A percentile compares a stretch with the other conserved stretches of the same genome.
Conservation (phyloP, 2,329 filamentous ascomycete species). For the Gliomastix tumulicola region DNA sequence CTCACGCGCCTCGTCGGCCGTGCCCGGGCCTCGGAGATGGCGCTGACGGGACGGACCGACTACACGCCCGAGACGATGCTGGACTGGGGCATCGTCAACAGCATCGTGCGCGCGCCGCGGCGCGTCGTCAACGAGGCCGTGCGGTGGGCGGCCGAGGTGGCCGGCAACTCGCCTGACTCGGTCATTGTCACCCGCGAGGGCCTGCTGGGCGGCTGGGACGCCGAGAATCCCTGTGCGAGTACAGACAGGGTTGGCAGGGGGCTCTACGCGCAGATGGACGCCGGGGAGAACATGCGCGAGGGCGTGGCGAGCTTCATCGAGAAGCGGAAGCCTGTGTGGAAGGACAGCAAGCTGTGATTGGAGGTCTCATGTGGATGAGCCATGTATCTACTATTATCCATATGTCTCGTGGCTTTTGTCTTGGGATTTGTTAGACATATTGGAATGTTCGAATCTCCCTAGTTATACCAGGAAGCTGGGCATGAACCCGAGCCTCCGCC, state of each 20-base stretch:
- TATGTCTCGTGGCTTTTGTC: background rate
- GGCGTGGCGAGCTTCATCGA: slow-evolving; percentile 71
- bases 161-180: slow-evolving; percentile 64
- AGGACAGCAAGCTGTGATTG: slow-evolving; percentile 52
- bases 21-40: slow-evolving; percentile 66
- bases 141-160: slow-evolving; percentile 52
- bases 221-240: slow-evolving; percentile 54
- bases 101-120: slow-evolving; percentile 39
- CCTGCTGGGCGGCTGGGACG: slow-evolving; percentile 66
- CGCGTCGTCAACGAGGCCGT: slow-evolving; percentile 52
- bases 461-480: no score
- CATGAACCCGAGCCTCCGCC: no score
- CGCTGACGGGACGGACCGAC: slow-evolving; percentile 53
- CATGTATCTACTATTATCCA: no score
- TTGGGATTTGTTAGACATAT: background rate
- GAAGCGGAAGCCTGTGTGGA: slow-evolving; percentile 64
- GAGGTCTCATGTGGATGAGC: no score
- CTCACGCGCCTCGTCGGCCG: slow-evolving; percentile 59
- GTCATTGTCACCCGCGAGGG: slow-evolving; percentile 69
- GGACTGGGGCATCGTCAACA: slow-evolving; percentile 65
- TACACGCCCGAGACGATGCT: slow-evolving; percentile 53
- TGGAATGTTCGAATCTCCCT: no score
- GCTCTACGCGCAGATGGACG: slow-evolving; percentile 53
- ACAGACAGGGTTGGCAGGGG: slow-evolving; percentile 50
- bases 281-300: slow-evolving; percentile 67